Evolutionary conservation across 345 rosid species (phyloP).

Genomic region (Linum usitatissimum): DNA sequence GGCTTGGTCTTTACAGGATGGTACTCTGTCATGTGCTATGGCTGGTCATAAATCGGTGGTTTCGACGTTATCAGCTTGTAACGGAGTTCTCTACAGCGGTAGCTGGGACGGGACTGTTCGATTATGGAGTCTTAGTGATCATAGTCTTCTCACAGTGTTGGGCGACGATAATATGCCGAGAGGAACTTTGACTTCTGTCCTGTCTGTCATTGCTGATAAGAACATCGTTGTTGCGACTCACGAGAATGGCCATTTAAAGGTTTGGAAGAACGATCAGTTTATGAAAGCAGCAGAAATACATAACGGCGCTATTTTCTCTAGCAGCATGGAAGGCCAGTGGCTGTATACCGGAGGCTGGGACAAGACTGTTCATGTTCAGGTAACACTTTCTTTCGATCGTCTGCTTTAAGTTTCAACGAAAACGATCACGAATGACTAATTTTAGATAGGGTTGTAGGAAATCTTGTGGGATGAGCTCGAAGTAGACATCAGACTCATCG

Average conservation of each 20-base stretch:
- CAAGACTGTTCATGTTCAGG: conserved; percentile 58
- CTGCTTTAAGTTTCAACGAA: background rate
- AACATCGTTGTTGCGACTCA: conserved; percentile 49
- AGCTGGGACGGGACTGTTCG: conserved; percentile 91
- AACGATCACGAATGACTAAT: background rate
- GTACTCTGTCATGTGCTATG: conserved; percentile 57
- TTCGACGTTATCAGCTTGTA: conserved; percentile 44
- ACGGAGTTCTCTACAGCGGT: conserved; percentile 78
- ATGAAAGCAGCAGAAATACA: conserved; percentile 46
- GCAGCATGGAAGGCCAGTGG: conserved; percentile 46
- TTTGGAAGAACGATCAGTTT: conserved; percentile 63
- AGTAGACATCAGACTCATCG: conserved; percentile 39
- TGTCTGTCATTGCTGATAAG: conserved; percentile 40
- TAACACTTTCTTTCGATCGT: conserved; percentile 11
- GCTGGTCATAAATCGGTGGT: conserved; percentile 84
- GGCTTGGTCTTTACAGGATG: conserved; percentile 84
- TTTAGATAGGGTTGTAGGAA: conserved; percentile 36
- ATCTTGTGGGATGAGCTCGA: conserved; percentile 55
- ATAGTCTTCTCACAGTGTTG: conserved; percentile 59
- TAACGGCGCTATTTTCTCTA: conserved; percentile 51
- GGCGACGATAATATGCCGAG: conserved; percentile 48
- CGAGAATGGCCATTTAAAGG: conserved; percentile 78
- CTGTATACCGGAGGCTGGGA: conserved; percentile 87
- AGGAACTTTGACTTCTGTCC: conserved; percentile 45
- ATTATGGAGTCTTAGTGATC: conserved; percentile 81